Conservation (phyloP, 352 stramenopile species). For the Pythium biforme region DNA sequence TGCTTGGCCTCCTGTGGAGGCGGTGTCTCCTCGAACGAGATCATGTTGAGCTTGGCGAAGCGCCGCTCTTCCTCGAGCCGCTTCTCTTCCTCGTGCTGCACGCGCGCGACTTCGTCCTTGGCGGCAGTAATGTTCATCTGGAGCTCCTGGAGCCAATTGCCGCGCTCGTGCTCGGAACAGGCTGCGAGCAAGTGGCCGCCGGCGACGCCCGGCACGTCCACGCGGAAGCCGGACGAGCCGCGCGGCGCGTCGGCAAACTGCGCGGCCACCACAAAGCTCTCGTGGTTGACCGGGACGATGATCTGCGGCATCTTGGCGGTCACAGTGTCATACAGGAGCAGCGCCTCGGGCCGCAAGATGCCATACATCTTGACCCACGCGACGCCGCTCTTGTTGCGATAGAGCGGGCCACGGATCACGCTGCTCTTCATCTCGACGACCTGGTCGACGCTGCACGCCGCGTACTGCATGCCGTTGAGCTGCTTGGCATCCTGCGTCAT, state of each 20-base stretch:
- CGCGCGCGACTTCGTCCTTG: constrained; percentile 33
- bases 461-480: constrained; percentile 85
- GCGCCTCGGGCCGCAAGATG: constrained; percentile 60
- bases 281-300: constrained; percentile 74
- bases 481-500: constrained; percentile 53
- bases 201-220: constrained; percentile 60
- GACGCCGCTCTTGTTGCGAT: constrained; percentile 65
- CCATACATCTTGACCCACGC: constrained; percentile 72
- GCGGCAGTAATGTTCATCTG: constrained; percentile 62
- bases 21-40: constrained; percentile 64
- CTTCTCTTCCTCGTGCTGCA: constrained; percentile 57
- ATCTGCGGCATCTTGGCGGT: constrained; percentile 59
- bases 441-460: constrained; percentile 58
- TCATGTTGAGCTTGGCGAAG: constrained; percentile 80
- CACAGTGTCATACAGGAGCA: constrained; percentile 69
- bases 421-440: constrained; percentile 70
- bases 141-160: constrained; percentile 78
- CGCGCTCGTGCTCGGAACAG: constrained; percentile 61
- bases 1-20: constrained; percentile 20
- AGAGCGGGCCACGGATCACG: constrained; percentile 62
- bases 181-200: constrained; percentile 60
- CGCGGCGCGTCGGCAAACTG: constrained; percentile 50
- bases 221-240: constrained; percentile 55
- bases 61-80: constrained; percentile 47
- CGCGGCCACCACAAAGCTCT: constrained; percentile 42